phyloP scores from a whole-genome alignment of 2,329 filamentous ascomycete species.

The Botrytis pseudocinerea region DNA sequence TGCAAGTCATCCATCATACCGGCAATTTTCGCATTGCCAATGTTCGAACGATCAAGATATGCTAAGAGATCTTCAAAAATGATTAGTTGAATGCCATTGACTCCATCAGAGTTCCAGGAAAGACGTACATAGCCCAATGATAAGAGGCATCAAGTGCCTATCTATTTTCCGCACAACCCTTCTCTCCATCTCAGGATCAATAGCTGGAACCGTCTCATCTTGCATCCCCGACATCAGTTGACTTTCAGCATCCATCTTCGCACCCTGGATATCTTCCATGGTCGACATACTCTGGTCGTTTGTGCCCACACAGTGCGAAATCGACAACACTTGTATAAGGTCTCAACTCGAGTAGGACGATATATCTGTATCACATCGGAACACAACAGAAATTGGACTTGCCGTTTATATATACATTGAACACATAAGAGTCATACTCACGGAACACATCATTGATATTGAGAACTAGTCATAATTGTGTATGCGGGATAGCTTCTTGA shows the following conservation, averaged over 20 bases:
- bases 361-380: conserved; percentile 5
- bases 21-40: conserved; percentile 55
- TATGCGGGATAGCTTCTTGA: neutral
- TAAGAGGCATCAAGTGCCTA: conserved; percentile 51
- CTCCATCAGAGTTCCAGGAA: neutral
- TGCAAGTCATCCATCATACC: conserved; percentile 54
- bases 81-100: neutral
- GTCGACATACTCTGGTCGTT: neutral
- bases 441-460: neutral
- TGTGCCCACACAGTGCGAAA: neutral
- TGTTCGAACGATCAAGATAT: conserved; percentile 53
- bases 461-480: neutral
- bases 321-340: neutral
- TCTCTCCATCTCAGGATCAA: conserved; percentile 44
- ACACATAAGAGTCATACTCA: neutral
- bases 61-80: conserved; percentile 46
- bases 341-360: neutral
- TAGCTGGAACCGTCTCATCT: neutral
- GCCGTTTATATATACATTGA: neutral
- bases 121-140: conserved; percentile 30
- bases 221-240: neutral
- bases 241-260: neutral
- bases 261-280: neutral
- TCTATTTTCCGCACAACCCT: conserved; percentile 60
- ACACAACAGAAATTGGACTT: neutral